phyloP scores from a whole-genome alignment of 2,329 filamentous ascomycete genomes.

The Aspergillus unguis region DNA sequence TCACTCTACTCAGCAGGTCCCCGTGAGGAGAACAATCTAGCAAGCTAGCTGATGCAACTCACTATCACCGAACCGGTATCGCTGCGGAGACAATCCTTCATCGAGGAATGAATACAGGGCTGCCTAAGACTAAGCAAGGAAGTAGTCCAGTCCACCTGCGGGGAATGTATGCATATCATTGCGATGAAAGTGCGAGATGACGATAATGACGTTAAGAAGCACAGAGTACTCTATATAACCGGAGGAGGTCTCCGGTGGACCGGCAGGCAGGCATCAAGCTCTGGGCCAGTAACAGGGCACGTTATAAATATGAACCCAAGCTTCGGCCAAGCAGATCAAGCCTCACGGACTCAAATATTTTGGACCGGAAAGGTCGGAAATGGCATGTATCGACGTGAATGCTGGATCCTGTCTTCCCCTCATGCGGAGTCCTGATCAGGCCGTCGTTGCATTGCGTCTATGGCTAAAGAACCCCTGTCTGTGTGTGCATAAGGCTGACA shows the following conservation, averaged over 20 bases:
- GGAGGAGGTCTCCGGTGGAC: no score
- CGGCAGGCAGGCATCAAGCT: background rate
- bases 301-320: background rate
- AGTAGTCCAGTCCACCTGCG: background rate
- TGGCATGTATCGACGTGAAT: no score
- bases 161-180: background rate
- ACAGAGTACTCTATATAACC: no score
- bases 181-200: background rate
- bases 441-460: background rate
- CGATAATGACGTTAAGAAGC: no score
- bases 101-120: background rate
- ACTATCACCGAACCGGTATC: background rate
- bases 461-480: background rate
- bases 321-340: constrained; percentile 10
- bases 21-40: background rate
- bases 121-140: background rate
- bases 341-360: background rate
- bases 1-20: background rate
- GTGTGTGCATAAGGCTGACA: background rate
- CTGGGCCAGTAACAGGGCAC: no score
- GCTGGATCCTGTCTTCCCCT: background rate
- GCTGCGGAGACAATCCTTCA: background rate
- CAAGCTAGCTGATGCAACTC: background rate
- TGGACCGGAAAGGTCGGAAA: background rate
- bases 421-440: background rate